Conservation (phyloP, 306 rosid genomes). For the Vachellia collinsii region DNA sequence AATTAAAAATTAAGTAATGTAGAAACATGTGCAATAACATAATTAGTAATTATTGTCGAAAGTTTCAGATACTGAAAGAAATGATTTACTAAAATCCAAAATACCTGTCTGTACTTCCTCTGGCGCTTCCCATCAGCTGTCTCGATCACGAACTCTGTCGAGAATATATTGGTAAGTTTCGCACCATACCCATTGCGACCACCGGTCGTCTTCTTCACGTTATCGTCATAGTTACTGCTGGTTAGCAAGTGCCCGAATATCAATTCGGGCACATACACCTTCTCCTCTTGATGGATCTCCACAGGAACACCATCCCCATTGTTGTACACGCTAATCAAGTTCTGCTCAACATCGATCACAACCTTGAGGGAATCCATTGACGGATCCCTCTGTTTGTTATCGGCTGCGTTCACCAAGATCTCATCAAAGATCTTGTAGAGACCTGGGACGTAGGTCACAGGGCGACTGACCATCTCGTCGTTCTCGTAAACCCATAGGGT, state of each 20-base stretch:
- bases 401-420: conserved; percentile 92
- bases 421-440: conserved; percentile 95
- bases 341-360: conserved; percentile 59
- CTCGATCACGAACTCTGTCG: conserved; percentile 82
- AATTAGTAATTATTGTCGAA: not conserved
- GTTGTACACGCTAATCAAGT: conserved; percentile 61
- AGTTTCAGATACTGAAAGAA: not conserved
- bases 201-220: conserved; percentile 89
- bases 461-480: conserved; percentile 72
- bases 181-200: conserved; percentile 96
- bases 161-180: conserved; percentile 88
- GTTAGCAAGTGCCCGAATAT: conserved; percentile 87
- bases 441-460: conserved; percentile 79
- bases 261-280: conserved; percentile 90
- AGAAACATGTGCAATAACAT: not conserved
- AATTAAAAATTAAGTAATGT: too few species aligned
- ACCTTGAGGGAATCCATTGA: conserved; percentile 75
- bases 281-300: conserved; percentile 91
- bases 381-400: conserved; percentile 90
- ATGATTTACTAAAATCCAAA: not conserved
- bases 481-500: conserved; percentile 78
- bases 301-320: conserved; percentile 92
- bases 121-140: conserved; percentile 85
- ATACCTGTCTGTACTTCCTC: conserved; percentile 93
- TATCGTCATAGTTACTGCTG: conserved; percentile 87